phyloP scores from a whole-genome alignment of 768 basidiomycete genomes.

The Phylloporus arenicola region DNA sequence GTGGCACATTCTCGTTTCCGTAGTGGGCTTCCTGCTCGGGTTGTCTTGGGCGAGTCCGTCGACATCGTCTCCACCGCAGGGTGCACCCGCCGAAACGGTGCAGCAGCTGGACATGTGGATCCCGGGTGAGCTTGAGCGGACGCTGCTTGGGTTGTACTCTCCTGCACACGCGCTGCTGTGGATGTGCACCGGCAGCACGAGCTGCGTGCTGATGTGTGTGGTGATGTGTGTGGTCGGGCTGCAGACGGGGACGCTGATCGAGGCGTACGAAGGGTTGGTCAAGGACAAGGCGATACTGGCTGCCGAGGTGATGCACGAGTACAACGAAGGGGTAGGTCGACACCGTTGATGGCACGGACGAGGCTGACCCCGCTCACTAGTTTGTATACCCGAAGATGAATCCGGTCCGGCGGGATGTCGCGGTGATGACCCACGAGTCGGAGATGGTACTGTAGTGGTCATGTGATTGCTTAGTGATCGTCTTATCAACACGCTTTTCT shows the following conservation, averaged over 20 bases:
- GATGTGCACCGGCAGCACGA: constrained; percentile 62
- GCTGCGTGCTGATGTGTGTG: constrained; percentile 70
- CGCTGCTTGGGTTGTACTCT: constrained; percentile 71
- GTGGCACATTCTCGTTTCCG: constrained; percentile 51
- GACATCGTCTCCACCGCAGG: constrained; percentile 27
- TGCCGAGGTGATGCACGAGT: constrained; percentile 79
- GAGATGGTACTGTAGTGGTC: constrained; percentile 44
- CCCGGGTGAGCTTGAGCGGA: constrained; percentile 65
- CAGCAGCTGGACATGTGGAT: constrained; percentile 78
- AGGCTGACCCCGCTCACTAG: constrained; percentile 32
- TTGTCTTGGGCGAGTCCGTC: constrained; percentile 44
- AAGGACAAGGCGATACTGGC: constrained; percentile 74
- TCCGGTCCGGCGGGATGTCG: constrained; percentile 69
- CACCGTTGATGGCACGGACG: neutral
- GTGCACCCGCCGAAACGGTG: constrained; percentile 46
- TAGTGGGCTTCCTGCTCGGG: constrained; percentile 65
- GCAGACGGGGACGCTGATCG: constrained; percentile 44
- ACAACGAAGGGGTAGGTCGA: constrained; percentile 64
- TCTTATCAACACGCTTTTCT: constrained; percentile 8
- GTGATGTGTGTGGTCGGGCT: constrained; percentile 62
- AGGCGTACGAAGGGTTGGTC: constrained; percentile 53
- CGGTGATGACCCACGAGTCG: constrained; percentile 81
- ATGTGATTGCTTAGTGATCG: constrained; percentile 9
- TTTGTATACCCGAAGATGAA: constrained; percentile 82
- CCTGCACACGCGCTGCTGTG: constrained; percentile 72